Conservation (phyloP, 495 filamentous ascomycete species). For the Penicillium angulare region DNA sequence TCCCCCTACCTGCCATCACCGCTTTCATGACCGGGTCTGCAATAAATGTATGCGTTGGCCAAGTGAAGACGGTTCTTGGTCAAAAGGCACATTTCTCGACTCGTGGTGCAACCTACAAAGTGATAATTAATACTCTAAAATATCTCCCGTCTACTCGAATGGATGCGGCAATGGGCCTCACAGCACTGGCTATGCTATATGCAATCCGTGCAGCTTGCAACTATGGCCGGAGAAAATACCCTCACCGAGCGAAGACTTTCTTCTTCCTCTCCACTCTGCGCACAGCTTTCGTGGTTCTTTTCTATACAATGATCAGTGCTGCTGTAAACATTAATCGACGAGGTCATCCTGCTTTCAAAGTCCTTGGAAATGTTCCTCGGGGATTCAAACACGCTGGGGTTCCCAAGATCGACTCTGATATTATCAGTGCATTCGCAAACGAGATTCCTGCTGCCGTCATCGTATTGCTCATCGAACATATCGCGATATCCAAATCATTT, state of each 20-base stretch:
- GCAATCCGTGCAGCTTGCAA: constrained; percentile 68
- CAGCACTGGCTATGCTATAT: constrained; percentile 81
- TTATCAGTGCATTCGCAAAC: constrained; percentile 60
- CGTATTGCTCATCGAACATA: constrained; percentile 92
- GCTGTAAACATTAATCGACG: constrained; percentile 65
- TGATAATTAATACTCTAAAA: constrained; percentile 86
- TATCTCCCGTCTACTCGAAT: constrained; percentile 64
- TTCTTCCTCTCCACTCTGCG: constrained; percentile 91
- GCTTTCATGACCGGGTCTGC: constrained; percentile 99
- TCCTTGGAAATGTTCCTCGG: constrained; percentile 72
- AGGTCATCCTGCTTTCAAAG: constrained; percentile 54
- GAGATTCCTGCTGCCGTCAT: constrained; percentile 81
- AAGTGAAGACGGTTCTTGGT: constrained; percentile 82
- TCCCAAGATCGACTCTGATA: constrained; percentile 60
- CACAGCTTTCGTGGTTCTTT: constrained; percentile 86
- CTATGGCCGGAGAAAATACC: constrained; percentile 65
- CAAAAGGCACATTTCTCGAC: constrained; percentile 69
- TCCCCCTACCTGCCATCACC: constrained; percentile 84
- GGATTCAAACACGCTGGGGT: constrained; percentile 78
- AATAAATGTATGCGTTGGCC: constrained; percentile 82
- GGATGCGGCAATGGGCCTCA: constrained; percentile 88
- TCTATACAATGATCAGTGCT: constrained; percentile 92
- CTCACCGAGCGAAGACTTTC: constrained; percentile 66
- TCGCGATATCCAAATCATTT: constrained; percentile 96
- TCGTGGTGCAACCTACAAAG: constrained; percentile 74